Conservation (phyloP, 306 rosid species). For the Lotus japonicus region DNA sequence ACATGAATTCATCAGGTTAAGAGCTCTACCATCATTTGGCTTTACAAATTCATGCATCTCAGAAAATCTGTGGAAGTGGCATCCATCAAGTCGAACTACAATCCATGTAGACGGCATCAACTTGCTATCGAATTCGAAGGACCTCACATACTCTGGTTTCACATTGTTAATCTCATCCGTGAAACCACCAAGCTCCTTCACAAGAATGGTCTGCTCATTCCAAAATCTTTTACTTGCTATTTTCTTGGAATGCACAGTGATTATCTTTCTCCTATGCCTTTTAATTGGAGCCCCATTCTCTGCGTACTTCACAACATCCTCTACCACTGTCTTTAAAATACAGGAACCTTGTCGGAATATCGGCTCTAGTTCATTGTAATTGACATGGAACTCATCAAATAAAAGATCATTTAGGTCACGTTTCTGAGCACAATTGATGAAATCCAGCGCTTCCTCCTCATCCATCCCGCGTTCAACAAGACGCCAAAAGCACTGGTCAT, state of each 20-base stretch:
- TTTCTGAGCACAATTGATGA: constrained; percentile 42
- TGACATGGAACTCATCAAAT: constrained; percentile 43
- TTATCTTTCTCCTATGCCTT: constrained; percentile 47
- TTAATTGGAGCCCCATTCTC: constrained; percentile 53
- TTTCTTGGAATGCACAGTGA: constrained; percentile 41
- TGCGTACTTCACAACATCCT: constrained; percentile 52
- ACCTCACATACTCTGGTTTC: constrained; percentile 57
- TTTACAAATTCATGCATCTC: constrained; percentile 55
- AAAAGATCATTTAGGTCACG: constrained; percentile 43
- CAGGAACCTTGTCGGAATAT: constrained; percentile 61
- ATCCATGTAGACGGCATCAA: constrained; percentile 69
- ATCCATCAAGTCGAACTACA: constrained; percentile 65
- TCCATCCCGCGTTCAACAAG: constrained; percentile 54
- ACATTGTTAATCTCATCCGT: constrained; percentile 44
- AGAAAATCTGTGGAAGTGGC: constrained; percentile 71
- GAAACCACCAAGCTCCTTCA: constrained; percentile 62
- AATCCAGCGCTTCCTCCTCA: constrained; percentile 39
- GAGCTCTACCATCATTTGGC: constrained; percentile 68
- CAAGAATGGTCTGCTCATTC: constrained; percentile 41
- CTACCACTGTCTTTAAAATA: constrained; percentile 45
- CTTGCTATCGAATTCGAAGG: constrained; percentile 50
- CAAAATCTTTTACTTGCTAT: constrained; percentile 44
- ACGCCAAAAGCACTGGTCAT: constrained; percentile 54
- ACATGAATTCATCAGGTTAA: constrained; percentile 60
- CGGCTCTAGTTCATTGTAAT: constrained; percentile 38